These are phyloP conservation scores for Torulaspora delbrueckii DNA, from an alignment of 805 yeast species.

Conservation along the genomic window DNA sequence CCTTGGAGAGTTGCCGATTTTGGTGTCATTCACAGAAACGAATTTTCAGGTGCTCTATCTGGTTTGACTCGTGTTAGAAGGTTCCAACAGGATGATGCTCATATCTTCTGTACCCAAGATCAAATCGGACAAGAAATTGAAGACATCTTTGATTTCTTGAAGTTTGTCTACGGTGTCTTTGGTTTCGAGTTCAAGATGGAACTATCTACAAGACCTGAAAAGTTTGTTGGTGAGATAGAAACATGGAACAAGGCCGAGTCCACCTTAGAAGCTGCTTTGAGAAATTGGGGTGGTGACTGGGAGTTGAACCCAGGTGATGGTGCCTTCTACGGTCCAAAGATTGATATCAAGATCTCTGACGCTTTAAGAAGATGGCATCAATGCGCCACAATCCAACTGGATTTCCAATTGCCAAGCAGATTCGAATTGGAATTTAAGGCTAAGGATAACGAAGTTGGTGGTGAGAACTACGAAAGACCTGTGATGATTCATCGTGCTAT, in stretches of 20 bases:
- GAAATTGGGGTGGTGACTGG: constrained; percentile 86
- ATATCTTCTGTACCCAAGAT: constrained; percentile 89
- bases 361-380: constrained; percentile 96
- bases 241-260: constrained; percentile 92
- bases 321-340: constrained; percentile 93
- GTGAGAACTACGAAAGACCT: constrained; percentile 70
- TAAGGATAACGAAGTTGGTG: constrained; percentile 43
- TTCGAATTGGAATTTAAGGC: constrained; percentile 85
- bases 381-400: constrained; percentile 98
- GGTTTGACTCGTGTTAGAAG: constrained; percentile 96
- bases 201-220: constrained; percentile 95
- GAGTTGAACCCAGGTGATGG: constrained; percentile 96
- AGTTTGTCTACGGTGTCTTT: constrained; percentile 80
- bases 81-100: constrained; percentile 99
- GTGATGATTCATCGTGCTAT: constrained; percentile 99
- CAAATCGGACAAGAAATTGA: constrained; percentile 86
- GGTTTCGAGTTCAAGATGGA: constrained; percentile 97
- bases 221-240: constrained; percentile 87
- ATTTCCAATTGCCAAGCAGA: constrained; percentile 95
- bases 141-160: constrained; percentile 78
- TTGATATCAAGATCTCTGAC: constrained; percentile 92
- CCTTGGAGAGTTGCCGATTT: constrained; percentile 99
- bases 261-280: constrained; percentile 75
- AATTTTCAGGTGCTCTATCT: constrained; percentile 89
- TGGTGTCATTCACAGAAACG: constrained; percentile 96